Base-by-base conservation (phyloP, 345 rosid genomes). In the Triadica sebifera region DNA sequence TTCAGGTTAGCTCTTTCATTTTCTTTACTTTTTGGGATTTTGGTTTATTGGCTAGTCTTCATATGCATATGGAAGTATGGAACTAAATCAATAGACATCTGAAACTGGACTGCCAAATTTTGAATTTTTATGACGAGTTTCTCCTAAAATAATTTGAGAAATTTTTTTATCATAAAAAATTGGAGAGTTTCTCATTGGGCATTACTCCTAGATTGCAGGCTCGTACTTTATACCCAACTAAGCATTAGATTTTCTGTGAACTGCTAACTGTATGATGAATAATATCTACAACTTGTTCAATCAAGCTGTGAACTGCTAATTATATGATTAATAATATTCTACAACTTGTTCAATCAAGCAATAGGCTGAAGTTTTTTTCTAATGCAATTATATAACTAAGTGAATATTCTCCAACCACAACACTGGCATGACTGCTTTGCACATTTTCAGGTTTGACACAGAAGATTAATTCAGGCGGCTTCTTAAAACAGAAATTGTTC, bases 391-490 rank as follows among this genome's bases (percentile, higher is more conserved):
- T 29, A 29, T 29, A 1, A 2, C 34, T 29, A 29, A 29, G 34
- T 29, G 34, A 29, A 29, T 29, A 29, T 29, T 29, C 34, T 29
- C 34, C 2, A 29, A 29, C 2, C 34, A 29, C 34, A 29, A 29
- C 34, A 29, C 34, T 29, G n/a, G n/a, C 34, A 29, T 29, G 34
- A 29, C 34, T 29, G 34, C 34, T 29, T 29, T 29, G 2, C 34
- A 29, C 34, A 29, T 29, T 29, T 29, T 29, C 34, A 29, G 34
- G 34, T 29, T 85, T 95, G 79, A 86, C 80, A 52, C 96, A 91
- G 85, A 95, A 91, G 88, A 83, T 95, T 70, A 80, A 91, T 73
- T 81, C 85, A 6, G 97, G 98, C 56, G 86, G 97, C 70, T 73
- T 83, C 51, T 22, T 90, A 67, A 90, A 81, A 71, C 82, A 82